Conservation (phyloP, 2,329 filamentous ascomycete species). For the Mycosphaerelloides madeirae region DNA sequence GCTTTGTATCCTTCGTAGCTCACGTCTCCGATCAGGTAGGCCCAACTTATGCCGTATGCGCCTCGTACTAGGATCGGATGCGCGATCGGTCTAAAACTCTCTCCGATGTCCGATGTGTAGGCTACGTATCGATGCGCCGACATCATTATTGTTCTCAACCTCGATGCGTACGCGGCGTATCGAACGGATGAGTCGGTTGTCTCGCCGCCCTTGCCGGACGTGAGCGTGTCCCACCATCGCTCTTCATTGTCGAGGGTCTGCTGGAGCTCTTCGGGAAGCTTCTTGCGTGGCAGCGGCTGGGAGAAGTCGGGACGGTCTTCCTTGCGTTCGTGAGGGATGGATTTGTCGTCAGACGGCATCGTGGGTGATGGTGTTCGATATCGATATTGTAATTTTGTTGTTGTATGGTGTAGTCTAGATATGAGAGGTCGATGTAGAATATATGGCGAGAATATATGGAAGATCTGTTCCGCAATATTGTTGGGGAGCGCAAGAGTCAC, state of each 20-base stretch:
- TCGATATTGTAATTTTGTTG: not conserved
- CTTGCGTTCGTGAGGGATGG: slow-evolving; percentile 39
- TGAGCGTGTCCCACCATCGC: slow-evolving; percentile 57
- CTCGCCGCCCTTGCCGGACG: slow-evolving; percentile 66
- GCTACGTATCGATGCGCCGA: slow-evolving; percentile 94
- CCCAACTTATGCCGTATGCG: slow-evolving; percentile 89
- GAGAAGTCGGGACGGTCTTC: slow-evolving; percentile 46
- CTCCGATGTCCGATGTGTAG: slow-evolving; percentile 91
- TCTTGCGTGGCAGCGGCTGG: slow-evolving; percentile 45
- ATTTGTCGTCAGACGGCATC: slow-evolving; percentile 20
- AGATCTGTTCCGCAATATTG: too few relatives aligned
- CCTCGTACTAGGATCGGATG: slow-evolving; percentile 75
- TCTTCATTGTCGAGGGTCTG: slow-evolving; percentile 59
- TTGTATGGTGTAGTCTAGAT: not conserved
- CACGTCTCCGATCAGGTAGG: slow-evolving; percentile 87
- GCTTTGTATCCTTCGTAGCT: slow-evolving; percentile 92
- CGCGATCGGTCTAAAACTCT: slow-evolving; percentile 89
- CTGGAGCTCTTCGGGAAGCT: slow-evolving; percentile 53
- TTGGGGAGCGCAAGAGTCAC: too few relatives aligned
- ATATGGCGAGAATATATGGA: too few relatives aligned
- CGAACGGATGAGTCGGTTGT: slow-evolving; percentile 80
- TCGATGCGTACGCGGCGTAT: slow-evolving; percentile 87
- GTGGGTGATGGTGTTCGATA: not conserved
- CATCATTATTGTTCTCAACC: slow-evolving; percentile 62
- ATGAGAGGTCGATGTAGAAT: not conserved